Evolutionary conservation across 139 green algal species (phyloP), one percentile per base, ranked within the genome.

Genomic region (Diplosphaera chodatii): DNA sequence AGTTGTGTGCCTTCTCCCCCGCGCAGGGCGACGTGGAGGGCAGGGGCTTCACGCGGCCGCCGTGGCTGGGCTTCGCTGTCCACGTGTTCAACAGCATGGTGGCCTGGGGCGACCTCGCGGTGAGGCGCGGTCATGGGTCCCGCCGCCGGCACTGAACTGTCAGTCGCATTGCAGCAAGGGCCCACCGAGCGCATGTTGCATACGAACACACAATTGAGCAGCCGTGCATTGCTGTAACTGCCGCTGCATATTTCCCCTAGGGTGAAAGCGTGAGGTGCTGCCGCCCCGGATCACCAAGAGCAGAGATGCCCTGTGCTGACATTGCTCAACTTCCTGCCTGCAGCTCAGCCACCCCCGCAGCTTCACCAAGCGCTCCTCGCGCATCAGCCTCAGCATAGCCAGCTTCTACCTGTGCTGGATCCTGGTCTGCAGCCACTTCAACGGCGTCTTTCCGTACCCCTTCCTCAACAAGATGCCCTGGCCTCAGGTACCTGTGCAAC

Each of bases 381-480:
- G 27, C 5, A 41, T 77, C 37, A 70, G 64, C 34, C 34, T 77
- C 18, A 21, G 37, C 21, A 63, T 75, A n/a, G 30, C 73, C 13
- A 20, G 34, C 29, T 62, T 48, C 33, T 70, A 70, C 28, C 33
- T 67, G 34, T 28, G 71, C 8, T 82, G 77, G 77, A 79, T 82
- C 27, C 64, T 80, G 62, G 32, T 85, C 20, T 81, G 74, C 74
- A 63, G 66, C 2, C 63, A 80, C 64, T 76, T 83, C 64, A 87
- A 85, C 65, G 79, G 76, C 40, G 71, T 34, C n/a, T 89, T 84
- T 56, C 84, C 77, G 10, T 92, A 92, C 75, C 87, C 87, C 63
- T 78, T 92, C 69, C 68, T 92, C 25, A 91, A 92, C 72, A 80
- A 79, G 63, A 63, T 92, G 62, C 83, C 82, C 13, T 77, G 74